These are phyloP conservation scores for Phytopythium helicoides DNA, from an alignment of 352 stramenopile species.

Conservation along the genomic window DNA sequence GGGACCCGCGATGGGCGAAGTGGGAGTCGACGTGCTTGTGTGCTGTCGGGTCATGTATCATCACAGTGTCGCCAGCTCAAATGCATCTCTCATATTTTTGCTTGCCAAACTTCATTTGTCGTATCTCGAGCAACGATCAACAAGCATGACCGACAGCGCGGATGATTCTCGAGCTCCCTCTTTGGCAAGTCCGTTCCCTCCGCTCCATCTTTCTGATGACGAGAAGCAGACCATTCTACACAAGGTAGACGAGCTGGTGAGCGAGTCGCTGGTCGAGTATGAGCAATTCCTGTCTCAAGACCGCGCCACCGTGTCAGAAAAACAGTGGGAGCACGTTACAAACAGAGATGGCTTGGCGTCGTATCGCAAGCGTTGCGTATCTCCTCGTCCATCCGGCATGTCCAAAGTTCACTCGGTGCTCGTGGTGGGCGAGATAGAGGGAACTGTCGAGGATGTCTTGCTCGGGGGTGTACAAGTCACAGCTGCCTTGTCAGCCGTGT, in stretches of 20 bases:
- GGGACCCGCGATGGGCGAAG: too few relatives aligned
- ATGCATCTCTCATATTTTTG: too few relatives aligned
- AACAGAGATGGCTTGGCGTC: neutral
- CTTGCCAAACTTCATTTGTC: too few relatives aligned
- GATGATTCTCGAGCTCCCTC: too few relatives aligned
- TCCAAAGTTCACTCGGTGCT: constrained; percentile 1
- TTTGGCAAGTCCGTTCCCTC: constrained; percentile 21
- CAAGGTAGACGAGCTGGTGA: constrained; percentile 15
- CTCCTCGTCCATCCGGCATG: neutral
- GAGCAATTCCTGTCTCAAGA: constrained; percentile 15
- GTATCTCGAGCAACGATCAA: too few relatives aligned
- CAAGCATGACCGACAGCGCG: too few relatives aligned
- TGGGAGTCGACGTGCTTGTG: too few relatives aligned
- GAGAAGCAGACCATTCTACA: constrained; percentile 23
- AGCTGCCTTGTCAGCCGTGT: neutral
- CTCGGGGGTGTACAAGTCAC: neutral
- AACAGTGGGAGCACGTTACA: neutral
- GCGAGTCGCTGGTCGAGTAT: constrained; percentile 18
- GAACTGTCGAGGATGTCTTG: neutral
- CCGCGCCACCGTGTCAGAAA: constrained; percentile 10
- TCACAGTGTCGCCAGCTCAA: too few relatives aligned
- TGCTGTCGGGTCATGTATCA: too few relatives aligned
- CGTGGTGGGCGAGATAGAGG: neutral
- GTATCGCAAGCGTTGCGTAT: neutral
- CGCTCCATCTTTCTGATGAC: constrained; percentile 17